Evolutionary conservation across 305 asterid genomes (phyloP), one percentile per base, ranked within the genome.

Genomic region (Andrographis paniculata): DNA sequence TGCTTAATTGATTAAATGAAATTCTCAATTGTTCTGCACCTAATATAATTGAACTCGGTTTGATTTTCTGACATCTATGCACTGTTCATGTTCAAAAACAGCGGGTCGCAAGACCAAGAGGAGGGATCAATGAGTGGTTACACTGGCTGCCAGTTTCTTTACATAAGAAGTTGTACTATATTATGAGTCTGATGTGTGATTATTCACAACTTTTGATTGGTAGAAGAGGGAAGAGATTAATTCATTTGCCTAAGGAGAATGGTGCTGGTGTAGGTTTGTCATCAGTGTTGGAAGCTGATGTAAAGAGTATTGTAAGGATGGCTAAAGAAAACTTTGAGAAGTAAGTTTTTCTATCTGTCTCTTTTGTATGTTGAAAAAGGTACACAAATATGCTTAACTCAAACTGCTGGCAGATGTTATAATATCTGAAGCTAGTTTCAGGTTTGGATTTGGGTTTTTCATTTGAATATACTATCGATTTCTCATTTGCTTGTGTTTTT

Each of bases 111-210:
- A 81, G 99, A 68, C 99, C 99, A 38, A 70, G 67, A 44, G 99
- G 99, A 67, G 99, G 99, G 66, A 62, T 84, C 64, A 92, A 87
- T 72, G 94, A 87, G 68, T 87, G 84, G 79, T 67, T 92, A 55
- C 87, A 70, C 63, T 92, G 99, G 93, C 95, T 92, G 40, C 99
- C 99, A 35, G 88, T 92, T 64, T 79, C 94, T 61, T 22, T 92
- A 52, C 99, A 92, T 59, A 79, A 87, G 67, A 74, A 59, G 57
- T 56, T 92, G 58, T 81, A 87, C 66, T 70, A 68, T 67, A 72
- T 87, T 50, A 65, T 92, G 54, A 60, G 74, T 62, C 71, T 35
- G 60, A 51, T 92, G 42, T 78, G 41, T 75, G 59, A 84, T 54
- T 74, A 54, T 66, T 68, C 84, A 20, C 72, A 15, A 33, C 7